Conservation (phyloP, 2,329 filamentous ascomycete species). For the Aspergillus awamori region DNA sequence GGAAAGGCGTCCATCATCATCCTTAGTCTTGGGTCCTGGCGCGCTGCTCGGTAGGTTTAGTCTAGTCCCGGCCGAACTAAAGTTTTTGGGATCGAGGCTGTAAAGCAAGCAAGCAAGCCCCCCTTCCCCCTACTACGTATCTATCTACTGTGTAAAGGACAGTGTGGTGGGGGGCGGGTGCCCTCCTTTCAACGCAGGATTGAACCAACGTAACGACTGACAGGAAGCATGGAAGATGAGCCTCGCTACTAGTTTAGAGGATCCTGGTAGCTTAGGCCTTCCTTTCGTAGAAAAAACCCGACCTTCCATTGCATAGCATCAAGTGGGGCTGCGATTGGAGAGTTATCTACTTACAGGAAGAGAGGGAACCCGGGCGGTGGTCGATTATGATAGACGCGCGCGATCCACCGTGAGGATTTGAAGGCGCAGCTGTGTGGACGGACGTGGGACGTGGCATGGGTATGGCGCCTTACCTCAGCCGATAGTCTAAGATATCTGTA, state of each 20-base stretch:
- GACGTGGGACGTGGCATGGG: neutral
- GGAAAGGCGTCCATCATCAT: neutral
- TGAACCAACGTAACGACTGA: neutral
- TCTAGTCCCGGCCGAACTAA: slow-evolving; percentile 2
- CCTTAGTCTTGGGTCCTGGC: neutral
- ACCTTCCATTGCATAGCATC: neutral
- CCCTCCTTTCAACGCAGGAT: neutral
- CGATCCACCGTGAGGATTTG: neutral
- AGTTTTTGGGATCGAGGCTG: neutral
- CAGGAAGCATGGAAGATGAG: neutral
- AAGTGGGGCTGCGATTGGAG: neutral
- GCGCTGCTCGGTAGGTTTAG: neutral
- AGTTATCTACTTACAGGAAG: neutral
- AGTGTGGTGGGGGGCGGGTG: too few species aligned
- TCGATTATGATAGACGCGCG: slow-evolving; percentile 1
- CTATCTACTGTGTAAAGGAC: too few species aligned
- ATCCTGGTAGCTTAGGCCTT: slow-evolving; percentile 1
- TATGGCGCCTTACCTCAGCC: neutral
- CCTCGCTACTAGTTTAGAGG: neutral
- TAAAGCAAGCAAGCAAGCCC: neutral
- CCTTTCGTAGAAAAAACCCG: neutral
- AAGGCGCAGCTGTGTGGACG: neutral
- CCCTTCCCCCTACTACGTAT: too few species aligned
- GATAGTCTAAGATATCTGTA: neutral
- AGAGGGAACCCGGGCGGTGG: neutral